Evolutionary conservation across 192 early-diverging fungal genomes (phyloP).

Genomic region (Rhizophagus sp.): DNA sequence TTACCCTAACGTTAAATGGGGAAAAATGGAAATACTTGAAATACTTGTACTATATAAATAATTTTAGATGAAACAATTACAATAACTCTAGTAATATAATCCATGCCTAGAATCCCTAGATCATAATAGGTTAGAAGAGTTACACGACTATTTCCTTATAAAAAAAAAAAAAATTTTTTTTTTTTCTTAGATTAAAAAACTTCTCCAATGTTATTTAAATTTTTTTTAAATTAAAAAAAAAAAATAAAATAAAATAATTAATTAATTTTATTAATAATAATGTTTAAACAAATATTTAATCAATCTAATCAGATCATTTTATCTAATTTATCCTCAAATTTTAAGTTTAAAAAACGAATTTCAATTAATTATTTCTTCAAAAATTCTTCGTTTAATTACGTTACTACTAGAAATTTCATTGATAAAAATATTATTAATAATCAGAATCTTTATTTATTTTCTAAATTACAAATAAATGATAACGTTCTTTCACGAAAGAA

Average conservation of each 20-base stretch:
- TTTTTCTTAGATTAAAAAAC: no score
- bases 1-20: no score
- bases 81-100: no score
- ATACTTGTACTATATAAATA: no score
- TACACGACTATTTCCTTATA: no score
- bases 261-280: not conserved
- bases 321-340: not conserved
- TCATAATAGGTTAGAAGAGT: no score
- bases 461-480: not conserved
- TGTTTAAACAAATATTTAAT: not conserved
- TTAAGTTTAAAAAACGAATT: not conserved
- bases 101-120: no score
- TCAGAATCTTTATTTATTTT: not conserved
- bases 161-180: no score
- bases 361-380: not conserved
- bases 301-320: not conserved
- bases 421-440: not conserved
- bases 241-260: not conserved
- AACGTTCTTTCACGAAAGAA: not conserved
- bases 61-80: no score
- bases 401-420: not conserved
- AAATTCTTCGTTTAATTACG: not conserved
- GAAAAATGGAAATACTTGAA: no score
- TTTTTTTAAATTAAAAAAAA: not conserved
- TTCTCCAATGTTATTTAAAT: no score